Conservation (phyloP, 2,329 filamentous ascomycete species). For the Trichophyton schoenleinii region DNA sequence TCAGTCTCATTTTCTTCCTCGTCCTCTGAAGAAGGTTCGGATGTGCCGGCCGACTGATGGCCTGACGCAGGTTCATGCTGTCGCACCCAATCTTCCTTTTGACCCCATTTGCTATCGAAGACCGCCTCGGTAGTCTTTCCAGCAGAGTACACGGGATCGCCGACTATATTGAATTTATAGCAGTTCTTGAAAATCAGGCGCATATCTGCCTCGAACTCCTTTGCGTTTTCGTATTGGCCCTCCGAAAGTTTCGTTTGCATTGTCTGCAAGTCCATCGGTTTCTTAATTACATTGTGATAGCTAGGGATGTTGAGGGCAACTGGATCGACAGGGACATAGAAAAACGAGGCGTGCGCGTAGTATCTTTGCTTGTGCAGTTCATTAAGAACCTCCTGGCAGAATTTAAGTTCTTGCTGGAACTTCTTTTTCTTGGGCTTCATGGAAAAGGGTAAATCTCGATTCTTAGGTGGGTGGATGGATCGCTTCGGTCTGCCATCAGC, state of each 20-base stretch:
- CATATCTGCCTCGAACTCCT: constrained; percentile 77
- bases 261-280: constrained; percentile 89
- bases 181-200: constrained; percentile 79
- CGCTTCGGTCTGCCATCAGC: constrained; percentile 76
- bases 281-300: constrained; percentile 89
- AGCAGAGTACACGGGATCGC: constrained; percentile 58
- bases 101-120: constrained; percentile 62
- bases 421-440: constrained; percentile 85
- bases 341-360: constrained; percentile 54
- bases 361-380: constrained; percentile 69
- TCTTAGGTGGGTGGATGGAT: constrained; percentile 81
- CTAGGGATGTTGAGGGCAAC: constrained; percentile 87
- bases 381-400: constrained; percentile 68
- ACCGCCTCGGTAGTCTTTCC: constrained; percentile 62
- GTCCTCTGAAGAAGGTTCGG: constrained; percentile 56
- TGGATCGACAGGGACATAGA: constrained; percentile 76
- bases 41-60: constrained; percentile 51
- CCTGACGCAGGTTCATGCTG: constrained; percentile 57
- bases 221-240: constrained; percentile 67
- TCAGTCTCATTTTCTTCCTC: constrained; percentile 55
- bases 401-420: constrained; percentile 74
- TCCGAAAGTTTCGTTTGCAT: constrained; percentile 62
- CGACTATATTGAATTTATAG: constrained; percentile 75
- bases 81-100: constrained; percentile 64
- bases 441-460: constrained; percentile 81